Evolutionary conservation across 208 protist species (phyloP).

Genomic region (Vickermania ingenoplastis): DNA sequence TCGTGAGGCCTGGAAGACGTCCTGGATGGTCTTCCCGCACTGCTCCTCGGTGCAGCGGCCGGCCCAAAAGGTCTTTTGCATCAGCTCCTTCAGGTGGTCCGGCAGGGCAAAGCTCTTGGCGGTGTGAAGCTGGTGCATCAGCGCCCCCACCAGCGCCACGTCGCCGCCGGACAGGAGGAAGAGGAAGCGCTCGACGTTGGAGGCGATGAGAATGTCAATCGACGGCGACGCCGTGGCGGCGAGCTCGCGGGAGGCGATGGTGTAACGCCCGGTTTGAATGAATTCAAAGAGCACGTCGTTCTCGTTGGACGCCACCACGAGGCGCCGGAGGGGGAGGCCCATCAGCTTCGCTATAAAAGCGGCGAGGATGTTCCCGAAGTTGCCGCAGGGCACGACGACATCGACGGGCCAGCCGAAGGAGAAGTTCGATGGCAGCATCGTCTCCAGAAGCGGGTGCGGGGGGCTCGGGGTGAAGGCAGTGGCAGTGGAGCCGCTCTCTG

Average conservation of each 20-base stretch:
- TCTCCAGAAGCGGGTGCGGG: conserved; percentile 3
- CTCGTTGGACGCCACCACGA: conserved; percentile 93
- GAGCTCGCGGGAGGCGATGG: conserved; percentile 45
- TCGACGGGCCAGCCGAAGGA: conserved; percentile 56
- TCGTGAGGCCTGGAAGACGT: conserved; percentile 35
- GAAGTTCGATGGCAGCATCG: conserved; percentile 10
- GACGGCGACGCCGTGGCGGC: conserved; percentile 59
- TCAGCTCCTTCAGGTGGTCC: conserved; percentile 23
- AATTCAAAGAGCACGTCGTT: conserved; percentile 95
- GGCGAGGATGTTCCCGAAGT: conserved; percentile 95
- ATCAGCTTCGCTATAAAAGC: conserved; percentile 90
- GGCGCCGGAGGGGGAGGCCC: conserved; percentile 76
- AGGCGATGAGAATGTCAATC: conserved; percentile 90
- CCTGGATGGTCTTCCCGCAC: conserved; percentile 68
- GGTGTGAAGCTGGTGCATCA: conserved; percentile 65
- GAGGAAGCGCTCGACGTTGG: conserved; percentile 95
- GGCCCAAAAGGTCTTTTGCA: conserved; percentile 56
- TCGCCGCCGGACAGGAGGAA: conserved; percentile 82
- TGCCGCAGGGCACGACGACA: conserved; percentile 92
- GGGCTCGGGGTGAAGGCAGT: conserved; percentile 3
- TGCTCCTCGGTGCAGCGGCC: conserved; percentile 64
- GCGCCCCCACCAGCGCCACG: conserved; percentile 28
- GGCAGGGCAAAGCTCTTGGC: conserved; percentile 44
- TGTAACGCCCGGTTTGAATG: conserved; percentile 80
- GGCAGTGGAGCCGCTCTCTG: conserved; percentile 2